Evolutionary conservation across 2,329 filamentous ascomycete genomes (phyloP).

Genomic region (Colletotrichum eremochloae): DNA sequence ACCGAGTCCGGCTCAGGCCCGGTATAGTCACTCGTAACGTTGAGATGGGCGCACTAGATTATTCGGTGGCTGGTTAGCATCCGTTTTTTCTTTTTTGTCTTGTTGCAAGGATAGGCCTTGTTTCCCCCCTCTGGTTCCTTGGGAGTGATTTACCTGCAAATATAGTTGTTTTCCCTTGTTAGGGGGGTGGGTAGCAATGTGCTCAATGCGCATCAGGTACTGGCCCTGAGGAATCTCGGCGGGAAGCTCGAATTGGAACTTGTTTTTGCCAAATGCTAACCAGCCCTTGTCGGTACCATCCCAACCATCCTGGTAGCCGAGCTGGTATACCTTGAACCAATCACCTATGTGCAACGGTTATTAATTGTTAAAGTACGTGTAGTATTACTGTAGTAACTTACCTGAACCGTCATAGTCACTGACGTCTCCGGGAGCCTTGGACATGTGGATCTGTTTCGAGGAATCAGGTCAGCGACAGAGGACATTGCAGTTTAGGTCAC

Average conservation of each 20-base stretch:
- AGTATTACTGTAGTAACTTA: too few species aligned
- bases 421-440: not conserved
- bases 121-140: not conserved
- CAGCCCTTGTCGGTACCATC: not conserved
- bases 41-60: not conserved
- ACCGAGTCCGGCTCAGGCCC: not conserved
- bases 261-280: not conserved
- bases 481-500: not conserved
- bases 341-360: not conserved
- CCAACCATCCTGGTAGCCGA: not conserved
- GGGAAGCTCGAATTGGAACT: not conserved
- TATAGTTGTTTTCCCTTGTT: not conserved
- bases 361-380: too few species aligned
- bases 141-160: not conserved
- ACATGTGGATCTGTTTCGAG: not conserved
- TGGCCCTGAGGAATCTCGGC: not conserved
- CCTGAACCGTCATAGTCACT: not conserved
- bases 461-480: not conserved
- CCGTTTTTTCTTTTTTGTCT: too few species aligned
- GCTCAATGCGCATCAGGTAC: conserved; percentile 12
- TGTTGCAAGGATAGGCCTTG: too few species aligned
- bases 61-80: not conserved
- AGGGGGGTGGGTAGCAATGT: not conserved
- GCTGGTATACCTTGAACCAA: conserved; percentile 1
- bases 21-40: not conserved